Base-by-base conservation (phyloP, 2,329 filamentous ascomycete species). In the Colletotrichum filicis region DNA sequence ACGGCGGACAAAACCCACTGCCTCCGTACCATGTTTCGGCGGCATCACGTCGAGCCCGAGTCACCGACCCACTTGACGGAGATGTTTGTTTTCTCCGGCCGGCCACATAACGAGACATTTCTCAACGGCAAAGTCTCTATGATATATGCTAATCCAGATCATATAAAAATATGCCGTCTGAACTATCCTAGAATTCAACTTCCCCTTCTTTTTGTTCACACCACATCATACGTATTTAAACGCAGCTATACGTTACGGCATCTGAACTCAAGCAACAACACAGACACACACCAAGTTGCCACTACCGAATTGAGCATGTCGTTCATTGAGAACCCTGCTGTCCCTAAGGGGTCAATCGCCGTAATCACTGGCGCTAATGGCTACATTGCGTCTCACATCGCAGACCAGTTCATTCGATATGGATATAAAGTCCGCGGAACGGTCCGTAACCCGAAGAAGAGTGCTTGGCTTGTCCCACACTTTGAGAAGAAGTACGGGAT, bases 381-480 rank as follows among this genome's bases (percentile, higher is more conserved):
- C 1, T 81, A 81, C 64, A 78, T 87, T 5, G 85, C 78, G 8
- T 83, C 82, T 1, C 80, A 86, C 6, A 79, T 85, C 12, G 81
- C 80, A 3, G 79, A 83, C 58, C 79, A 85, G 57, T 76, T 85
- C 19, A 80, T 87, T 0, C 61, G 74, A 1, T 75, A 75, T 0
- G 85, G 85, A 16, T 87, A 84, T 68, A 79, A 79, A 7, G 86
- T 88, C n/a, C 83, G 85, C 16, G 86, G 85, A 2, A 85, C 84
- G 3, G 82, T 83, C 14, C 85, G 86, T 0, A 76, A 79, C 60
- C 52, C 74, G 0, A 75, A 78, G 5, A 85, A 82, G 71, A 79
- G 76, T 26, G 66, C 78, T 0, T 84, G 83, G 81, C 58, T 83
- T 8, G 70, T 63, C 1, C 68, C 76, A 0, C 53, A 64, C n/a